These are phyloP conservation scores for Solanum aculeatissimum DNA, from an alignment of 305 asterid species.

Conservation along the genomic window DNA sequence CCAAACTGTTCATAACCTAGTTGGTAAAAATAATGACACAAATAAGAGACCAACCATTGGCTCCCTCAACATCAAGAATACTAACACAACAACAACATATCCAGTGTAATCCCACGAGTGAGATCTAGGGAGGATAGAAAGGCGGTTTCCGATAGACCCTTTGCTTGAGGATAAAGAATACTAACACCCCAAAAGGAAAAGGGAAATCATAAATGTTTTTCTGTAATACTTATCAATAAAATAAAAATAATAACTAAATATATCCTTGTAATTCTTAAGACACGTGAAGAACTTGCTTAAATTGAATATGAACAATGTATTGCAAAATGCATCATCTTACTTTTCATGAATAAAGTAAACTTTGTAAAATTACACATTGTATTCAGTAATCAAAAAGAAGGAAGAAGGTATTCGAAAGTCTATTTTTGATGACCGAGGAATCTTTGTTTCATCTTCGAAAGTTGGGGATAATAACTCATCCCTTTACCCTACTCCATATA, in stretches of 20 bases:
- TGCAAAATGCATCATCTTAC: background rate
- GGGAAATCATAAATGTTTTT: background rate
- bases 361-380: background rate
- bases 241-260: background rate
- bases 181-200: background rate
- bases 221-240: background rate
- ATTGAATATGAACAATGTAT: background rate
- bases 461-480: background rate
- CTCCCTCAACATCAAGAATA: background rate
- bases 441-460: background rate
- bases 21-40: constrained; percentile 1
- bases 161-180: background rate
- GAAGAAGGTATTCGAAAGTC: background rate
- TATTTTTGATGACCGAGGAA: background rate
- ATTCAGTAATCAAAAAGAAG: background rate
- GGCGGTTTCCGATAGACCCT: background rate
- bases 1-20: constrained; percentile 88
- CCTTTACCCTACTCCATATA: background rate
- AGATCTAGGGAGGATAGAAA: background rate
- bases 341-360: background rate
- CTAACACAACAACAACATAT: background rate
- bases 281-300: too few species aligned
- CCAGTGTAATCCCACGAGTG: background rate
- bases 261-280: background rate
- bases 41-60: background rate